These are phyloP conservation scores for Phylloboletellus chloephorus DNA, from an alignment of 1,284 basidiomycete species.

Conservation along the genomic window DNA sequence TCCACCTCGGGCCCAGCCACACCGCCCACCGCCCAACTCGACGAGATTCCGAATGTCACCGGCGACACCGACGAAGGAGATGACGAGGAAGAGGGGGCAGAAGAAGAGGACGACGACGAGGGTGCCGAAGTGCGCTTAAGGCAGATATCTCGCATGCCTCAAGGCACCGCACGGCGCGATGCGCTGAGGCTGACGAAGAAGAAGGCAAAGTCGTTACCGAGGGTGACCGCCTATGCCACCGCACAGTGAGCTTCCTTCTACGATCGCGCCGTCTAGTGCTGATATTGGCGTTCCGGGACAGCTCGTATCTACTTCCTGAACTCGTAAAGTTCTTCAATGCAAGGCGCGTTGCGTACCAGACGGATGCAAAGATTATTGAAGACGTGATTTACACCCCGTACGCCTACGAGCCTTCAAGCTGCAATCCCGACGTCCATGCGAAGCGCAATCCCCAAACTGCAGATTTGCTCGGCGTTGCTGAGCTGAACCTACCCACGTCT, in stretches of 20 bases:
- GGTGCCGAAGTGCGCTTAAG: constrained; percentile 77
- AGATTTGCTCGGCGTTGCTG: constrained; percentile 70
- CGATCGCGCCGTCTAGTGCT: neutral
- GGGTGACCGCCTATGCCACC: constrained; percentile 94
- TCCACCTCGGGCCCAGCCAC: constrained; percentile 72
- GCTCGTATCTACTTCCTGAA: constrained; percentile 84
- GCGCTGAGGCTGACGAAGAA: constrained; percentile 87
- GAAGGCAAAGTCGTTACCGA: constrained; percentile 89
- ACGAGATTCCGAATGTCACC: constrained; percentile 47
- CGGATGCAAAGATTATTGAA: constrained; percentile 76
- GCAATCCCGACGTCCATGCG: constrained; percentile 28
- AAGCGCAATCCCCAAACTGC: constrained; percentile 37
- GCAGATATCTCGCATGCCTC: constrained; percentile 88
- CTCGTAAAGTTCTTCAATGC: constrained; percentile 87
- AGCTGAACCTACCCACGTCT: constrained; percentile 39
- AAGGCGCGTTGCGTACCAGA: constrained; percentile 74
- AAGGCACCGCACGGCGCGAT: constrained; percentile 89
- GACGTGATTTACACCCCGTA: constrained; percentile 85
- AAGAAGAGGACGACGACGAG: constrained; percentile 54
- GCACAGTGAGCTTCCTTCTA: constrained; percentile 57
- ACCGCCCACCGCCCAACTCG: constrained; percentile 34
- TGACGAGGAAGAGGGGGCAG: constrained; percentile 69
- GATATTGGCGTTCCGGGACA: constrained; percentile 26
- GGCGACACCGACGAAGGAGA: constrained; percentile 72
- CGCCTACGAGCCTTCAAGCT: constrained; percentile 50